A percentile compares a stretch with the other conserved stretches of the same genome.
Evolutionary conservation across 2,329 filamentous ascomycete genomes (phyloP).

Genomic region (Ophiognomonia clavigignenti-juglandacearum): DNA sequence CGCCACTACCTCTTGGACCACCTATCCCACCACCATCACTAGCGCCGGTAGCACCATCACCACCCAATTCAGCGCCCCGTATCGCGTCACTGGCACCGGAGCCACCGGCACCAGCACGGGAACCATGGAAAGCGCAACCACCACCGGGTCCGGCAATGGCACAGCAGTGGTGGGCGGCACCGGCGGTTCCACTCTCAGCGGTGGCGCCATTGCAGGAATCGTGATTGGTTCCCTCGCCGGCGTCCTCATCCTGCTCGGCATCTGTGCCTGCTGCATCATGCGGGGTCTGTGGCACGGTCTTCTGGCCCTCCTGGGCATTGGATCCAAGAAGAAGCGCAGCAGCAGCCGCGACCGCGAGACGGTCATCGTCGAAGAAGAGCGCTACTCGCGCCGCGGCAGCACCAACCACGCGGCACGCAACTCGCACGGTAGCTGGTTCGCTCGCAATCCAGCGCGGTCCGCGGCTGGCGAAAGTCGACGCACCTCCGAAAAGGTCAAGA

Average conservation of each 20-base stretch:
- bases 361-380: conserved; percentile 54
- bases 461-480: conserved; percentile 37
- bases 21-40: conserved; percentile 29
- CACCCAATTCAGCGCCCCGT: conserved; percentile 48
- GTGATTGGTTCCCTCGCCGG: conserved; percentile 70
- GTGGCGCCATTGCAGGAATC: conserved; percentile 74
- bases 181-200: conserved; percentile 47
- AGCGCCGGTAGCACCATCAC: conserved; percentile 43
- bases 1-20: conserved; percentile 32
- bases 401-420: conserved; percentile 25
- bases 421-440: conserved; percentile 13
- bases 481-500: conserved; percentile 30
- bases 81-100: conserved; percentile 46
- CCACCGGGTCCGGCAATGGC: conserved; percentile 35
- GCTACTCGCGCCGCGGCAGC: conserved; percentile 47
- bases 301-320: conserved; percentile 56
- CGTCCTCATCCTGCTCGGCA: conserved; percentile 59
- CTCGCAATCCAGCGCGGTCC: conserved; percentile 31
- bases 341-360: conserved; percentile 38
- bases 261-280: conserved; percentile 72
- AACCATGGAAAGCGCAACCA: conserved; percentile 42
- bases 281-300: conserved; percentile 57
- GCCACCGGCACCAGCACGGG: conserved; percentile 45
- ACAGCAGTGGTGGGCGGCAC: conserved; percentile 31
- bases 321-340: conserved; percentile 41